phyloP scores from a whole-genome alignment of 2,329 filamentous ascomycete species.

The Fusarium sp. region DNA sequence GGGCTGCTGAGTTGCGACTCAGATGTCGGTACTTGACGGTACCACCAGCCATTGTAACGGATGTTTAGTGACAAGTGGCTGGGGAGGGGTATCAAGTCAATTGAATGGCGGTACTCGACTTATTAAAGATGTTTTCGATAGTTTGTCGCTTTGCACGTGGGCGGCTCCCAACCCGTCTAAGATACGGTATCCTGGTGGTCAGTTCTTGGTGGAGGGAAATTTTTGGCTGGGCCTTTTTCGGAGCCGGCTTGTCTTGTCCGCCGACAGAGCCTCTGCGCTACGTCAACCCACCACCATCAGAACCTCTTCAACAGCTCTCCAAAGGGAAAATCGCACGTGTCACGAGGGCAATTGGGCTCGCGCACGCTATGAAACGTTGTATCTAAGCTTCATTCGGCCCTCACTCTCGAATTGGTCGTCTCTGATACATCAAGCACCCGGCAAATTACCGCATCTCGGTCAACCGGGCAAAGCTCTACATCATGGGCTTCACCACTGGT shows the following conservation, averaged over 20 bases:
- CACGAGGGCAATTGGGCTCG: slow-evolving; percentile 45
- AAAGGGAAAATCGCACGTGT: slow-evolving; percentile 28
- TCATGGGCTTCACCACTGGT: slow-evolving; percentile 79
- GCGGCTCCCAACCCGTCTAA: slow-evolving; percentile 12
- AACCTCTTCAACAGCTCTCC: slow-evolving; percentile 38
- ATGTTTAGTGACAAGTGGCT: slow-evolving; percentile 10
- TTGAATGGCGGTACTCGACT: background rate
- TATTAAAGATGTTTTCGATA: slow-evolving; percentile 1
- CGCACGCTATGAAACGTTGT: slow-evolving; percentile 50
- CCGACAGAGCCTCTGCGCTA: slow-evolving; percentile 44
- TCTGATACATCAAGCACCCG: slow-evolving; percentile 27
- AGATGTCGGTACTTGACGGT: slow-evolving; percentile 90
- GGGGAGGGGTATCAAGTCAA: background rate
- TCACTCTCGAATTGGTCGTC: slow-evolving; percentile 35
- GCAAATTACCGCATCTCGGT: slow-evolving; percentile 49
- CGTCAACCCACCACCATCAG: slow-evolving; percentile 47
- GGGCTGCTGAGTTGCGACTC: slow-evolving; percentile 85
- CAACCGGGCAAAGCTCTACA: slow-evolving; percentile 46
- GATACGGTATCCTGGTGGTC: slow-evolving; percentile 15
- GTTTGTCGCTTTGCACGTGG: slow-evolving; percentile 25
- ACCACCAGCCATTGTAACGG: slow-evolving; percentile 80
- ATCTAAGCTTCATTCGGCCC: slow-evolving; percentile 38
- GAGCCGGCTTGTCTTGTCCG: slow-evolving; percentile 47
- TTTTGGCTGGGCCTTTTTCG: slow-evolving; percentile 48
- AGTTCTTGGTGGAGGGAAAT: slow-evolving; percentile 48